Base-by-base conservation (phyloP, 768 basidiomycete genomes). In the Amanita rimosa region DNA sequence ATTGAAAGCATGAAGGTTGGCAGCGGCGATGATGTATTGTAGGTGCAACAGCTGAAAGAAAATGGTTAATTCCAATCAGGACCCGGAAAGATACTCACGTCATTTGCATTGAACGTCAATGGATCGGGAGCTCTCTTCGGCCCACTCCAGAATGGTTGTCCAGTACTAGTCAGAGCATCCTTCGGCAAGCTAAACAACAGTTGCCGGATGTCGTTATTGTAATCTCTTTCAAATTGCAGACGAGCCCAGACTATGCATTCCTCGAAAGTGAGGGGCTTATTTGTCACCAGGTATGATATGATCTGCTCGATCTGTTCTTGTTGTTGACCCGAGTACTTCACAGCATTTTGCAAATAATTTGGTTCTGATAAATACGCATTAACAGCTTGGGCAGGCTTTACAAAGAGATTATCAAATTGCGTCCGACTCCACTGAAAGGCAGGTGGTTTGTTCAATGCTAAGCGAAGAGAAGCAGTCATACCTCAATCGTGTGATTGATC, bases 121-220 rank as follows among this genome's bases (percentile, higher is more conserved):
- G 95, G 73, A 43, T 97, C 92, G 10, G 96, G 96, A 6, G 94
- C 95, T 52, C 96, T 80, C 72, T 99, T 99, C 2, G 96, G 96
- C 16, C 94, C 92, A 57, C 91, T 94, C 96, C 96, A 99, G 77
- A 99, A 99, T 9, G 93, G 94, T 57, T 92, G 89, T 4, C 96
- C 96, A 16, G 82, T 85, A 59, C 79, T 90, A 6, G 94, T 93
- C 41, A 87, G 69, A 34, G 87, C 85, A 62, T 99, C 96, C 64
- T 93, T 95, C 9, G 96, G 96, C 56, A 99, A 71, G 66, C 90
- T 96, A 73, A 79, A 91, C 39, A 99, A 64, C 31, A 99, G 70
- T 63, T 99, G 96, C 51, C 82, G 82, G 63, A 98, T 98, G 39
- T 87, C 79, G 60, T 94, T 93, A 70, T 78, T 87, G 64, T 89